Evolutionary conservation across 768 basidiomycete genomes (phyloP).

Genomic region (Dacryopinax primogenitus): DNA sequence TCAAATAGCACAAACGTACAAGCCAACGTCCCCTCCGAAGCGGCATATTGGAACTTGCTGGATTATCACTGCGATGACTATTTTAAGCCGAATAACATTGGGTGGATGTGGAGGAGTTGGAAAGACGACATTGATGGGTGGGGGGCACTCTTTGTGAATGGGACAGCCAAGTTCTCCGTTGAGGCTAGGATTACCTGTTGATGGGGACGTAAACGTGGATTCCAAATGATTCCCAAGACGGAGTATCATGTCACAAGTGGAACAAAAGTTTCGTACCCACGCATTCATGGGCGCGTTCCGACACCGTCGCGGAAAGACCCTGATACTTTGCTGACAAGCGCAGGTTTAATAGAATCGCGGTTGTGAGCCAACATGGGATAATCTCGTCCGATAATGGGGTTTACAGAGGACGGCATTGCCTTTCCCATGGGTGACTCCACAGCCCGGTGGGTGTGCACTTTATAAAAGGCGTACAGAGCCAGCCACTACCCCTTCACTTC

Average conservation of each 20-base stretch:
- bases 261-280: not conserved
- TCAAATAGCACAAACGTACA: slow-evolving; percentile 17
- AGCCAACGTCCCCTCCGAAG: slow-evolving; percentile 15
- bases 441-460: too few relatives aligned
- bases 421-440: too few relatives aligned
- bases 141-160: not conserved
- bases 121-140: not conserved
- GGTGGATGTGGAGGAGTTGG: slow-evolving; percentile 8
- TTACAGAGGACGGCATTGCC: too few relatives aligned
- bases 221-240: not conserved
- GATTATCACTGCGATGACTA: slow-evolving; percentile 15
- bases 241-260: not conserved
- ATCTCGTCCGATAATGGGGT: too few relatives aligned
- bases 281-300: not conserved
- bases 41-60: slow-evolving; percentile 18
- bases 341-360: too few relatives aligned
- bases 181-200: not conserved
- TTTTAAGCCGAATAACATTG: slow-evolving; percentile 4
- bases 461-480: too few relatives aligned
- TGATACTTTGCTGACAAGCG: too few relatives aligned
- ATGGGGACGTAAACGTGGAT: not conserved
- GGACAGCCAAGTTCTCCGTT: not conserved
- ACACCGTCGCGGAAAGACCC: too few relatives aligned
- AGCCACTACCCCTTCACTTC: too few relatives aligned
- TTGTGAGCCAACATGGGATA: too few relatives aligned